phyloP scores from a whole-genome alignment of 495 filamentous ascomycete species.

The Annulohypoxylon moriforme region DNA sequence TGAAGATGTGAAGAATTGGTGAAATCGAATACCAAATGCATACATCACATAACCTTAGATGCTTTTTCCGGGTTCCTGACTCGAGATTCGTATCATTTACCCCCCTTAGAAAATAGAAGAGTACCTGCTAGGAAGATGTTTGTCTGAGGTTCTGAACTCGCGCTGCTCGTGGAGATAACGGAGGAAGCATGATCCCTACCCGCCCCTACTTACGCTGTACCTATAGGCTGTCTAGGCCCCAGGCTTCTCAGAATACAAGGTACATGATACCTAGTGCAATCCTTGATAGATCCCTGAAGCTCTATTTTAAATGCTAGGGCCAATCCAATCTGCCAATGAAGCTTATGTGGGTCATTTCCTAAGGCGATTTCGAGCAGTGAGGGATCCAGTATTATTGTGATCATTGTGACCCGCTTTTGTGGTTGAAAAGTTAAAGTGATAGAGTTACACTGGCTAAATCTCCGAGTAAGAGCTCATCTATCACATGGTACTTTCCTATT shows the following conservation, averaged over 20 bases:
- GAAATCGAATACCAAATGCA: neutral
- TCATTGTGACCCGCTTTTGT: conserved; percentile 2
- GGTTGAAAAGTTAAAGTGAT: conserved; percentile 6
- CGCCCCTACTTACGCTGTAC: neutral
- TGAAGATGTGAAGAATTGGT: neutral
- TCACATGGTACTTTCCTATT: neutral
- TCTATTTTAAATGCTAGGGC: conserved; percentile 10
- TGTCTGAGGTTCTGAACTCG: conserved; percentile 4
- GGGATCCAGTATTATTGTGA: neutral
- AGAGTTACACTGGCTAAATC: conserved; percentile 3
- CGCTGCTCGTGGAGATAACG: conserved; percentile 11
- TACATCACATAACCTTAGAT: neutral
- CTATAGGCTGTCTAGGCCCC: too few relatives aligned
- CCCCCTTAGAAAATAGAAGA: neutral
- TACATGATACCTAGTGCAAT: neutral
- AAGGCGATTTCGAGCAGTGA: neutral
- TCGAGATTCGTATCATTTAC: neutral
- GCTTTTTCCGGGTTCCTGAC: neutral
- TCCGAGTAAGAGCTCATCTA: conserved; percentile 4
- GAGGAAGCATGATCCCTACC: conserved; percentile 6
- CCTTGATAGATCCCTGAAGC: neutral
- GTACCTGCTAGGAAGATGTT: neutral
- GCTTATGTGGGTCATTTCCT: conserved; percentile 21
- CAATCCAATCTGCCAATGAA: conserved; percentile 20
- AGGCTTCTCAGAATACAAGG: too few relatives aligned